Percentiles rank a stretch among this genome's conserved stretches.
phyloP scores from a whole-genome alignment of 177 flowering plant genomes.

The Vitis hybrid region DNA sequence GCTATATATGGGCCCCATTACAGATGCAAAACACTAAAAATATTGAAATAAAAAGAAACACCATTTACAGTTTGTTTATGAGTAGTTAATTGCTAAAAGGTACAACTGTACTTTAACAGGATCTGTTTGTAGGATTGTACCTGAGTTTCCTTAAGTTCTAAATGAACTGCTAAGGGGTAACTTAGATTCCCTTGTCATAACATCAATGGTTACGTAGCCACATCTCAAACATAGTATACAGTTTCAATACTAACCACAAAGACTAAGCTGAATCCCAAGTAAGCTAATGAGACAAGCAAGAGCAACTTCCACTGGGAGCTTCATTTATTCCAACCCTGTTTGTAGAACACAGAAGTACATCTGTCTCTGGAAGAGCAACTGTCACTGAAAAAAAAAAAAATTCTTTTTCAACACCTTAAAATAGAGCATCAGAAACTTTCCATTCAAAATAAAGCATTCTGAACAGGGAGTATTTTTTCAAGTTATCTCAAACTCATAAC shows the following conservation, averaged over 20 bases:
- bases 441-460: background rate
- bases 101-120: too few relatives aligned
- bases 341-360: conserved; percentile 1
- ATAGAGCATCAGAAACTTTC: background rate
- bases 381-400: background rate
- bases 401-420: background rate
- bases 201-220: background rate
- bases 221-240: background rate
- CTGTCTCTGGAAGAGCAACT: background rate
- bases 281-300: conserved; percentile 36
- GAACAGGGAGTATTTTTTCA: background rate
- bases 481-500: background rate
- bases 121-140: too few relatives aligned
- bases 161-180: background rate
- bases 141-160: too few relatives aligned
- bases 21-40: background rate
- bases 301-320: conserved; percentile 30
- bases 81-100: too few relatives aligned
- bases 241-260: conserved; percentile 53
- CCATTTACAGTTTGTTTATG: too few relatives aligned
- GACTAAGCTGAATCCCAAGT: conserved; percentile 40
- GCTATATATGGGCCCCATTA: background rate
- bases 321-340: conserved; percentile 38
- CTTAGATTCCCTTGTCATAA: background rate
- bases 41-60: too few relatives aligned